Evolutionary conservation across 345 rosid genomes (phyloP).

Genomic region (Arabis hirsuta): DNA sequence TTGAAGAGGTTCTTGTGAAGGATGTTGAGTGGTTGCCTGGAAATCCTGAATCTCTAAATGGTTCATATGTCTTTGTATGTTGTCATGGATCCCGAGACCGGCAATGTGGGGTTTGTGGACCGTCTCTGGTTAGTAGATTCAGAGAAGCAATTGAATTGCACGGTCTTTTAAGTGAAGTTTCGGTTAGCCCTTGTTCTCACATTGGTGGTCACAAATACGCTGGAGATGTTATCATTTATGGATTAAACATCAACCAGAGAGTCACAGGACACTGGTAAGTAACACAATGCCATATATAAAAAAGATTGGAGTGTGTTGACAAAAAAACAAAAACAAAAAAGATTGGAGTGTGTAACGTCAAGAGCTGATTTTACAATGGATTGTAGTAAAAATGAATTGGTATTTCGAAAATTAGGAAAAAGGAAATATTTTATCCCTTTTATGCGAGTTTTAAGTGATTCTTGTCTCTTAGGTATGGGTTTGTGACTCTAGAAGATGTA

Average conservation of each 20-base stretch:
- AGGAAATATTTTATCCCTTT: neutral
- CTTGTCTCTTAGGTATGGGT: conserved; percentile 68
- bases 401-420: neutral
- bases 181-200: conserved; percentile 96
- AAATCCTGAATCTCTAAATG: conserved; percentile 78
- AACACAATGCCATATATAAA: neutral
- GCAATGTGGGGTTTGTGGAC: conserved; percentile 95
- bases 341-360: neutral
- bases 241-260: conserved; percentile 56
- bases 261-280: conserved; percentile 80
- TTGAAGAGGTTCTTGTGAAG: conserved; percentile 96
- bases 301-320: neutral
- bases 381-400: neutral
- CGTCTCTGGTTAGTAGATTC: conserved; percentile 74
- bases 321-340: neutral
- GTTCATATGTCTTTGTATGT: conserved; percentile 87
- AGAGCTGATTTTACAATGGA: conserved; percentile 4
- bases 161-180: conserved; percentile 79
- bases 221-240: conserved; percentile 89
- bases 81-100: conserved; percentile 92
- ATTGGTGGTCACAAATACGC: conserved; percentile 95
- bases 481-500: conserved; percentile 82
- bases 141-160: conserved; percentile 77
- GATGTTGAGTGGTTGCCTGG: conserved; percentile 94
- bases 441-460: neutral